Conservation (phyloP, 2,329 filamentous ascomycete species). For the Pseudocercospora eumusae region DNA sequence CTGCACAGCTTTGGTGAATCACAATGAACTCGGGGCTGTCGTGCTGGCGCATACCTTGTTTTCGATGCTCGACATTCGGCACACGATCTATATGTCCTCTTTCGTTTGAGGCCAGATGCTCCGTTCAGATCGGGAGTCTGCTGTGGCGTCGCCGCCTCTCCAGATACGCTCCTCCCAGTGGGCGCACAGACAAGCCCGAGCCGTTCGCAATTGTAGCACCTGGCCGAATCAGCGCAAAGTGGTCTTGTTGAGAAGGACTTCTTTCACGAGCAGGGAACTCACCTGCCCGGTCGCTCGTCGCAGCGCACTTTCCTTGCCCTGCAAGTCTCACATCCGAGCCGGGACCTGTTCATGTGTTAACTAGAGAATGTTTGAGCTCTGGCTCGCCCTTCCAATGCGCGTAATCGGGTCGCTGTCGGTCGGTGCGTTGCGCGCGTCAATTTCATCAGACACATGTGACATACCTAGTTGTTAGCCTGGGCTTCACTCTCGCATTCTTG, state of each 20-base stretch:
- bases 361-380: no score
- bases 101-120: slow-evolving; percentile 26
- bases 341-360: slow-evolving; percentile 18
- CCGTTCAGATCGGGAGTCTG: neutral
- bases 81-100: slow-evolving; percentile 31
- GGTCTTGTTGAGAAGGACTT: neutral
- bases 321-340: slow-evolving; percentile 30
- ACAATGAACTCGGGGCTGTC: neutral
- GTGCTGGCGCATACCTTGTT: slow-evolving; percentile 9
- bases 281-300: slow-evolving; percentile 25
- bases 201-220: slow-evolving; percentile 31
- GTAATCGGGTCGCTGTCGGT: neutral
- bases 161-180: slow-evolving; percentile 14
- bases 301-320: slow-evolving; percentile 30
- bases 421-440: neutral
- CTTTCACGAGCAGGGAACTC: neutral
- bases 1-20: slow-evolving; percentile 1
- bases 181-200: slow-evolving; percentile 29
- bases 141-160: slow-evolving; percentile 5
- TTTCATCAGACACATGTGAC: neutral
- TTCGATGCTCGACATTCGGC: slow-evolving; percentile 28
- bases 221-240: neutral
- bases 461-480: neutral
- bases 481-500: slow-evolving; percentile 1
- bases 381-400: neutral